Base-by-base conservation (phyloP, 768 basidiomycete species). In the Sarcodon aspratus region DNA sequence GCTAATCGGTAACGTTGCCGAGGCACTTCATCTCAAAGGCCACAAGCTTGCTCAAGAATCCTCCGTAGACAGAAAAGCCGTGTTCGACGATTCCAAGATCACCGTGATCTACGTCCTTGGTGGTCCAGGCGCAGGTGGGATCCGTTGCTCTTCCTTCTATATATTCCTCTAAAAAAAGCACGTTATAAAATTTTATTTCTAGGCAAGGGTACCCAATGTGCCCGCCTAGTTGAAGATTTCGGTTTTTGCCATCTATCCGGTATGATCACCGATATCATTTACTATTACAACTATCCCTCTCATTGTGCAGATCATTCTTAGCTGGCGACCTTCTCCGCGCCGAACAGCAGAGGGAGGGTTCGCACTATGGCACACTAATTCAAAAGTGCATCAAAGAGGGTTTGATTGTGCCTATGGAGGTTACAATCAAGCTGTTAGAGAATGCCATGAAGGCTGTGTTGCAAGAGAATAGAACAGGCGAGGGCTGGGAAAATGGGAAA, bases 171-270 rank as follows among this genome's bases (percentile, higher is more conserved):
- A 10, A 47, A 52, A 45, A 48, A 43, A 49, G 35, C n/a, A 17
- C 31, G 50, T 34, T 48, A 44, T 48, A 33, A 45, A 40, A 36
- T 40, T 18, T 38, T 15, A 46, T 31, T 17, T 36, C 8, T 54
- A 94, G 94, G 94, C 51, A 98, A 98, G 64, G 96, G 96, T 42
- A 98, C 96, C 0, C 96, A 98, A 64, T 97, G 93, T 61, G 76
- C 72, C 21, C 75, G 70, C 47, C 82, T 98, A 45, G 94, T 97
- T 11, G 57, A 80, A 43, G 85, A 88, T 48, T 94, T 86, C 60
- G 74, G 76, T 48, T 98, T 98, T 63, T 84, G 80, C 57, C 96
- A 99, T 69, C 79, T 99, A 42, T 96, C 92, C 40, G 93, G 93
- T 92, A 55, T 56, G 71, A 57, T 48, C 46, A 35, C 31, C 40